These are phyloP conservation scores for Nematocida ausubeli DNA, from an alignment of 371 early-diverging fungal genomes.

Conservation along the genomic window DNA sequence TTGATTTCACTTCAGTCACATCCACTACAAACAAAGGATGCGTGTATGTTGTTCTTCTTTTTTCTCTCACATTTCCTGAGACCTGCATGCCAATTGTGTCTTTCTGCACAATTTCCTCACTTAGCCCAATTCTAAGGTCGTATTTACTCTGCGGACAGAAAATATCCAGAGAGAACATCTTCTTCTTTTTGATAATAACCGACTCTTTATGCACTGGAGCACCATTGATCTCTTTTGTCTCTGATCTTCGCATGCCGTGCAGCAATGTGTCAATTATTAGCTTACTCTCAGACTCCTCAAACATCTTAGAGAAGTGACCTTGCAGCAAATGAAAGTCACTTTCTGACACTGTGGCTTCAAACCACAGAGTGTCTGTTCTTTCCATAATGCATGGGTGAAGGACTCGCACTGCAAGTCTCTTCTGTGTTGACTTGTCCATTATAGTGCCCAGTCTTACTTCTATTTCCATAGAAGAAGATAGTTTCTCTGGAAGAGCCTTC, in stretches of 20 bases:
- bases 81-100: background rate
- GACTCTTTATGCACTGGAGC: background rate
- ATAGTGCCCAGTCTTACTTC: constrained; percentile 39
- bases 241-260: constrained; percentile 32
- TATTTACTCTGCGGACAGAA: constrained; percentile 36
- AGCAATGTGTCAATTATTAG: constrained; percentile 37
- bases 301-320: background rate
- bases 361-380: constrained; percentile 28
- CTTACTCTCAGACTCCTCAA: background rate
- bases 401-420: background rate
- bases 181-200: constrained; percentile 33
- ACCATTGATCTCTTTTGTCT: constrained; percentile 36
- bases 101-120: constrained; percentile 48
- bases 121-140: constrained; percentile 42
- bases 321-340: background rate
- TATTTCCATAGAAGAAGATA: constrained; percentile 26
- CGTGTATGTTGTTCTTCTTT: constrained; percentile 16
- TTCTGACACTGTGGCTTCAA: constrained; percentile 25
- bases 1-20: constrained; percentile 11
- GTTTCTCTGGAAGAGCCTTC: constrained; percentile 8
- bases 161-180: constrained; percentile 27
- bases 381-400: constrained; percentile 47
- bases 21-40: constrained; percentile 21
- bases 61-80: background rate
- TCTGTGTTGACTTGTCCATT: constrained; percentile 38